Percentiles rank a stretch among this genome's conserved stretches.
These are phyloP conservation scores for Melanogaster broomeanus DNA, from an alignment of 768 basidiomycete genomes.

Conservation along the genomic window DNA sequence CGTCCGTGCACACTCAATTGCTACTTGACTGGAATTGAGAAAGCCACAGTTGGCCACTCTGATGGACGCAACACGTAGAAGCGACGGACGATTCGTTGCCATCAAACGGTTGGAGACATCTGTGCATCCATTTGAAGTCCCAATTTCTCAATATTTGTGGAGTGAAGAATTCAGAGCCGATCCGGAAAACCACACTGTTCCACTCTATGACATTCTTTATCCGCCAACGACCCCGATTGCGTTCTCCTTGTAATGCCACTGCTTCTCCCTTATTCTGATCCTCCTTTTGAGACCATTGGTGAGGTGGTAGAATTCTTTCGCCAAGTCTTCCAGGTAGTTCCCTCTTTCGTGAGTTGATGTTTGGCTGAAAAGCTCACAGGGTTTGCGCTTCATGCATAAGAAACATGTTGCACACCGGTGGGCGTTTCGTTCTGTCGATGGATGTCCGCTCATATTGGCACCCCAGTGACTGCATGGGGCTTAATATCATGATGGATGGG, in stretches of 20 bases:
- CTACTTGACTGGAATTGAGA: too few species aligned
- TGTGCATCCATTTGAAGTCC: slow-evolving; percentile 19
- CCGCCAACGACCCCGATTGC: slow-evolving; percentile 9
- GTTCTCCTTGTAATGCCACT: slow-evolving; percentile 26
- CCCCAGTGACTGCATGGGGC: slow-evolving; percentile 26
- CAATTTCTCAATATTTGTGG: slow-evolving; percentile 25
- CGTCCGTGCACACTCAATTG: too few species aligned
- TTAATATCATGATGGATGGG: slow-evolving; percentile 38
- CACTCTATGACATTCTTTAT: slow-evolving; percentile 17
- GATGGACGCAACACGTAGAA: too few species aligned
- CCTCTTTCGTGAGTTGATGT: background rate
- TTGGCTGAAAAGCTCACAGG: slow-evolving; percentile 8
- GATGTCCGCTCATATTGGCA: background rate
- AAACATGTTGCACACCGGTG: slow-evolving; percentile 18
- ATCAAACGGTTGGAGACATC: slow-evolving; percentile 27
- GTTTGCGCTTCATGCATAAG: slow-evolving; percentile 26
- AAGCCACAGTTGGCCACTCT: too few species aligned
- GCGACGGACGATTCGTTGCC: slow-evolving; percentile 14
- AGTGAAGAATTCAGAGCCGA: background rate
- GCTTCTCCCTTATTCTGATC: slow-evolving; percentile 17
- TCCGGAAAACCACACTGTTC: slow-evolving; percentile 28
- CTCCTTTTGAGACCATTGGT: slow-evolving; percentile 23
- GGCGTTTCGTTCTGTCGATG: background rate
- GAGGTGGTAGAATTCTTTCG: slow-evolving; percentile 27
- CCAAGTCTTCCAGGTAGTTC: slow-evolving; percentile 32